Evolutionary conservation across 2,329 filamentous ascomycete genomes (phyloP), one percentile per base, ranked within the genome.

Genomic region (Aspergillus awamori): DNA sequence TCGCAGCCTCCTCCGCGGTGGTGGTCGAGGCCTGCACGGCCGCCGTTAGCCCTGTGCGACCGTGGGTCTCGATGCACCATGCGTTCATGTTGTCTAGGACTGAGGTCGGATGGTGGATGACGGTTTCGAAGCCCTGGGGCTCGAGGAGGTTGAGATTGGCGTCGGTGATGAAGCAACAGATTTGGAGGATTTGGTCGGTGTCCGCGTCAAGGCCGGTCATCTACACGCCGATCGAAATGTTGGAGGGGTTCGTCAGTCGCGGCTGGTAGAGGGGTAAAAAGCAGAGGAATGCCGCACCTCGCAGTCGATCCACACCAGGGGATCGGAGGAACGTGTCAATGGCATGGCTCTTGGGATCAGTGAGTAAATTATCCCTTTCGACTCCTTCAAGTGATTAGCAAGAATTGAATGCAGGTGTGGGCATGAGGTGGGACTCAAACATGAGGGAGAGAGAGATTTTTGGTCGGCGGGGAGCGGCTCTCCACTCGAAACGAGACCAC

Each of bases 101-200:
- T 57, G 86, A 81, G 70, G 87, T 82, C 0, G 87, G 82, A 69
- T 91, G 91, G 74, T 94, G 89, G 60, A 99, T 85, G 49, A 94
- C 82, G 28, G 85, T 86, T 71, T 96, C 91, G 83, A 90, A 97
- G 67, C 94, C 94, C 33, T 83, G 76, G 24, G 87, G 80, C 62
- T 97, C 92, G 26, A 96, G 78, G 36, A 96, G 76, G 60, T 91
- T 85, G 20, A 99, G 85, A 63, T 92, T 82, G 57, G 87, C 85
- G 67, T 93, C 90, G 7, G 95, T 99, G 74, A 99, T 86, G 77
- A 96, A 89, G 80, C 93, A 97, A 77, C 90, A 94, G 60, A 98
- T 90, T 70, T 96, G 93, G 72, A 98, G 87, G 71, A 98, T 95
- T 59, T 89, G 88, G 73, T 98, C 94, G 33, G 82, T 87, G 61